Base-by-base conservation (phyloP, 441 rosid genomes). In the Euphorbia corollata region DNA sequence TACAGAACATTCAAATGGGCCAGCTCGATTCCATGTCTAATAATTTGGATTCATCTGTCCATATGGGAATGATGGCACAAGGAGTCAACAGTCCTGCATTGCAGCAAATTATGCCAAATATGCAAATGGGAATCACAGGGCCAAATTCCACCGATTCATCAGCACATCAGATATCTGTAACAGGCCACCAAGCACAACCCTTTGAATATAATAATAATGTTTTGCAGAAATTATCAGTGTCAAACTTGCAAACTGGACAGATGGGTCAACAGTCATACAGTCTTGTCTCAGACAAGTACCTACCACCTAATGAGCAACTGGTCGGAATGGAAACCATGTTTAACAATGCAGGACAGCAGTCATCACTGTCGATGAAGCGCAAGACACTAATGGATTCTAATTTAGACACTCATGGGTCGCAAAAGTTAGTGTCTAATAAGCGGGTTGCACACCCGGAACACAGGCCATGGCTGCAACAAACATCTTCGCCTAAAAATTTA, bases 391-490 rank as follows among this genome's bases (percentile, higher is more conserved):
- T 75, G 73, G 92, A 86, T 22, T 50, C 83, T 5, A 18, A 63
- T 69, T 59, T 77, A n/a, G 68, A 59, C 69, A 77, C 66, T 71
- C 70, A 78, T 66, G 78, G 61, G 18, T 60, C 79, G 0, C 83
- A 73, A 59, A 78, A 74, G 62, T 58, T 73, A 51, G 32, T 71
- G 41, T 77, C 88, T 41, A 83, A 78, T 65, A 92, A 85, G 77
- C 80, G 85, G 41, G 47, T 80, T 64, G 75, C 74, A 10, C 83
- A 78, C 12, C 32, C 59, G 73, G 92, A 89, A 70, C 81, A 73
- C 70, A 81, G 94, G 76, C 99, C 98, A 30, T 94, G 97, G 98
- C 73, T 91, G 79, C 90, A 85, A 72, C 88, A 79, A 53, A 30
- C 68, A 43, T 63, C 86, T 54, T 68, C 83, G 30, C 74, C 82